A percentile compares a stretch with the other conserved stretches of the same genome.
Conservation (phyloP, 345 rosid genomes). For the Eucalyptus erythrocorys region DNA sequence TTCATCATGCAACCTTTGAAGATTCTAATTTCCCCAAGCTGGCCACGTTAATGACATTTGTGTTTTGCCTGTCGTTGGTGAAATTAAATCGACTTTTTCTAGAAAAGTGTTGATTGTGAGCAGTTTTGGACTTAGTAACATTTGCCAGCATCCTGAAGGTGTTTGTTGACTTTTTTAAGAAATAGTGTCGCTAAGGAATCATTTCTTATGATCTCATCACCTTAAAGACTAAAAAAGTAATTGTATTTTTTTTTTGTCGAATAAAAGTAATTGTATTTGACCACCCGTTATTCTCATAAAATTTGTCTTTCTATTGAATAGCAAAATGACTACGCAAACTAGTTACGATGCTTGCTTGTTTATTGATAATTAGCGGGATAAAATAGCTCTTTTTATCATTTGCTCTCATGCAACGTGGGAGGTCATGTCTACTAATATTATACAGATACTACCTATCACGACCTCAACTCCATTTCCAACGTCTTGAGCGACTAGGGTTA, state of each 20-base stretch:
- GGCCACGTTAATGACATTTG: background rate
- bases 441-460: background rate
- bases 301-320: background rate
- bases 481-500: no score
- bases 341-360: background rate
- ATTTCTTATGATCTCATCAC: background rate
- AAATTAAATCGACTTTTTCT: background rate
- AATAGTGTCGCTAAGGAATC: background rate
- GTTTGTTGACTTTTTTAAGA: background rate
- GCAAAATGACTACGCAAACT: background rate
- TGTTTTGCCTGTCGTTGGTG: background rate
- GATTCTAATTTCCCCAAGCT: background rate
- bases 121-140: background rate
- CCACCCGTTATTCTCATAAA: background rate
- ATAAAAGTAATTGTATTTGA: background rate
- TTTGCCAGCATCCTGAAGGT: background rate
- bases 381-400: background rate
- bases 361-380: background rate
- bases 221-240: background rate
- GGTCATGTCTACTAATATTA: background rate
- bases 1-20: background rate
- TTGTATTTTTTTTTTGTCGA: background rate
- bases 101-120: background rate
- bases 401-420: background rate
- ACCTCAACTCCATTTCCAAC: background rate